Base-by-base conservation (phyloP, 495 filamentous ascomycete species). In the Polyplosphaeria fusca region DNA sequence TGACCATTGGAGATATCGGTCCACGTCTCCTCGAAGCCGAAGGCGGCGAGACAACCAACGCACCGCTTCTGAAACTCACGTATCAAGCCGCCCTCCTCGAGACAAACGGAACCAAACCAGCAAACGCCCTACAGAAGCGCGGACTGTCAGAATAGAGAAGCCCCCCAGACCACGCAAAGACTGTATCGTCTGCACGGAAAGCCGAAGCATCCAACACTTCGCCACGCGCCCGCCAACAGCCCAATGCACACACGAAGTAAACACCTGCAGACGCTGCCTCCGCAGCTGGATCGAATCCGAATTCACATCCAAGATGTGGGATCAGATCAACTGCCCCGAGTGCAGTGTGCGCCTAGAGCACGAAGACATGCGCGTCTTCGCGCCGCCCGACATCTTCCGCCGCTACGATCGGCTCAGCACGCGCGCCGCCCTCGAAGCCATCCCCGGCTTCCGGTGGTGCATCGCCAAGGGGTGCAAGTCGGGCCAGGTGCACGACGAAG, bases 371-470 rank as follows among this genome's bases (percentile, higher is more conserved):
- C 5, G 24, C n/a, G 20, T 48, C n/a, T 51, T 55, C 32, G 64
- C 61, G 5, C 37, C 47, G 14, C 5, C 45, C 2, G 45, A 56
- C 4, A 22, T 59, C 3, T 61, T 64, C 18, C 32, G 35, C 18
- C 52, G 59, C 14, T 67, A 67, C 40, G 61, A 67, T 26, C 16
- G 32, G 1, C 53, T 64, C 5, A 41, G 47, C 25, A 55, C 61
- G 11, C 52, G 45, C 23, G 52, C 56, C 2, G 56, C 49, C 12
- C 22, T 64, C 3, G 58, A 61, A 43, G 47, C 47, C 3, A 61
- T 63, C 38, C 60, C 59, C 2, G 54, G 55, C 12, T 67, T 67
- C 43, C 51, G 38, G 2, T 64, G 61, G 61, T 67, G 64, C 37
- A 37, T 52, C 4, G 19, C 37, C n/a, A 55, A 56, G 18, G 45